Base-by-base conservation (phyloP, 1,284 basidiomycete genomes). In the Naganishia sp. region DNA sequence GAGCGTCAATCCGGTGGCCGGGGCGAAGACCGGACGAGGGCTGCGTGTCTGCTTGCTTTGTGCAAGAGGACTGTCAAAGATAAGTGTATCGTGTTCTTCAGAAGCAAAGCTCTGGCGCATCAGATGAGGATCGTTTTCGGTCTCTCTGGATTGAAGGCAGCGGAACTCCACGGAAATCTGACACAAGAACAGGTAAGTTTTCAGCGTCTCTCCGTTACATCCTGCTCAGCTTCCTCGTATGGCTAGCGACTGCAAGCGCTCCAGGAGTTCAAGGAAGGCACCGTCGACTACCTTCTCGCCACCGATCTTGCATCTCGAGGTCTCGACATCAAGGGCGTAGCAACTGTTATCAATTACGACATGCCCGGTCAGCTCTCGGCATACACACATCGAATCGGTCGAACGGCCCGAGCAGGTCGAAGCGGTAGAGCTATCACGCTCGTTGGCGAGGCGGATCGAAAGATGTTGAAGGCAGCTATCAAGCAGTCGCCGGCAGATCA, bases 291-390 rank as follows among this genome's bases (percentile, higher is more conserved):
- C 79, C 83, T 99, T 9, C 89, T 98, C 83, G 94, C 94, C 0
- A 99, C 95, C 0, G 95, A 98, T 79, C 83, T 99, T 23, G 95
- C 95, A 28, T 91, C 92, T 68, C 88, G 94, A 72, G 94, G 94
- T 80, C 84, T 98, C 39, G 94, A 98, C 81, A 97, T 98, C 82
- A 95, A 94, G 74, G 94, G 94, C 21, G 89, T 97, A n/a, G 90
- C 96, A 75, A 94, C 92, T 0, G 92, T 98, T 66, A 92, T 97
- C 76, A 98, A 98, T 79, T 97, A 94, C 76, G 94, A 98, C 79
- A 96, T 98, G 94, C 94, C 95, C 3, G 86, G 86, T 21, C 91
- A 95, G 74, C 83, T 97, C 47, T 88, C 92, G 13, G 92, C 94
- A 74, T 99, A 99, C 80, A 84, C 97, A 43, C 95, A 99, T 79